phyloP scores from a whole-genome alignment of 139 green algal species.

The Parachlorella kessleri region DNA sequence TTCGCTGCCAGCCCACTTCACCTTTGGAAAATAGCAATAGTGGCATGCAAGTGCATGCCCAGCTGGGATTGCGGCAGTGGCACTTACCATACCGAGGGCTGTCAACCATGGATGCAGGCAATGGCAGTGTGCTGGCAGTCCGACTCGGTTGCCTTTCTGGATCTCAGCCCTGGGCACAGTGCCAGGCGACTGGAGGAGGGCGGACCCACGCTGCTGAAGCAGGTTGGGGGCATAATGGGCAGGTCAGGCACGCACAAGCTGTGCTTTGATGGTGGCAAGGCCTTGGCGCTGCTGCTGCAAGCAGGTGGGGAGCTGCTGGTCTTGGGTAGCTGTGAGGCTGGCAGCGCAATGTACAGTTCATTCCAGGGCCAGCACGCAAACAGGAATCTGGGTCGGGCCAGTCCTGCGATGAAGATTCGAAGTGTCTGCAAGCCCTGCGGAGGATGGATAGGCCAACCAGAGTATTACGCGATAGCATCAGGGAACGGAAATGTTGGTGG shows the following conservation, averaged over 20 bases:
- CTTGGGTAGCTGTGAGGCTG: not conserved
- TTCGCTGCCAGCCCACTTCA: no score
- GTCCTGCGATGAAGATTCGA: not conserved
- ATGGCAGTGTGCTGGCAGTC: conserved; percentile 33
- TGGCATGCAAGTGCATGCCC: not conserved
- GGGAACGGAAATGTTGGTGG: not conserved
- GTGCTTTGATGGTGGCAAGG: conserved; percentile 2
- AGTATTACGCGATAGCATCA: not conserved
- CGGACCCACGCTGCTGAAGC: conserved; percentile 6
- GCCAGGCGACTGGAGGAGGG: not conserved
- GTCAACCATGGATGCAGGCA: conserved; percentile 4
- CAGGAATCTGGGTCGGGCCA: not conserved
- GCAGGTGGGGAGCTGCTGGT: not conserved
- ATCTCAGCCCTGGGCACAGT: not conserved
- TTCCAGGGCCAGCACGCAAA: no score
- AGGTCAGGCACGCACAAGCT: not conserved
- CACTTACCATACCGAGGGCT: not conserved
- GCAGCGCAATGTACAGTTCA: no score
- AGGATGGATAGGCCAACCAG: no score
- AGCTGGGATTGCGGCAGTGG: not conserved
- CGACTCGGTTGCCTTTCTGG: conserved; percentile 17
- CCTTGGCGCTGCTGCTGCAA: conserved; percentile 4
- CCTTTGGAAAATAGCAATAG: no score
- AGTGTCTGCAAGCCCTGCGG: not conserved
- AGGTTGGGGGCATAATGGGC: not conserved